phyloP scores from a whole-genome alignment of 495 filamentous ascomycete genomes.

The Penicillium fimorum region DNA sequence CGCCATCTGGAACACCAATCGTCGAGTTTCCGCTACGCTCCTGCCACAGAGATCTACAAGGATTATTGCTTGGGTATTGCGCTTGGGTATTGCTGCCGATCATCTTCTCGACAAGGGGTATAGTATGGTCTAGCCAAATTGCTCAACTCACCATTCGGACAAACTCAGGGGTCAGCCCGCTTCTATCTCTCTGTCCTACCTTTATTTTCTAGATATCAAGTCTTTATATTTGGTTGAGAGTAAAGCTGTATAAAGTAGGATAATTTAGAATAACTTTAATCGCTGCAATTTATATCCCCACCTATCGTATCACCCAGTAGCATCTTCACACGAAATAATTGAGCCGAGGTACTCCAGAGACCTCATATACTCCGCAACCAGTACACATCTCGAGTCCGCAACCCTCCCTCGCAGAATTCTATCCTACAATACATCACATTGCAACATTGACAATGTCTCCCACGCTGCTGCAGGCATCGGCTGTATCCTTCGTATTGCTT shows the following conservation, averaged over 20 bases:
- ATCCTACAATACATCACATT: background rate
- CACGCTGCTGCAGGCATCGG: constrained; percentile 27
- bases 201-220: too few species aligned
- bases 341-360: constrained; percentile 4
- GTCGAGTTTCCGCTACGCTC: too few species aligned
- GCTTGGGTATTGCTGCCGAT: too few species aligned
- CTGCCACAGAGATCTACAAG: too few species aligned
- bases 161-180: too few species aligned
- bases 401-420: background rate
- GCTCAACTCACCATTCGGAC: too few species aligned
- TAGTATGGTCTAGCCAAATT: too few species aligned
- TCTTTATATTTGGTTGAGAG: background rate
- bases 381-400: background rate
- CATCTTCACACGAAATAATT: background rate
- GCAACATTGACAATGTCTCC: constrained; percentile 10
- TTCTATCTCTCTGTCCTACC: too few species aligned
- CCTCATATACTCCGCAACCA: background rate
- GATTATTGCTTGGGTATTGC: too few species aligned
- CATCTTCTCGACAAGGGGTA: too few species aligned
- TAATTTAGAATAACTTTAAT: background rate
- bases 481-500: constrained; percentile 21
- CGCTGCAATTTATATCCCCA: background rate
- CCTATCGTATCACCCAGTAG: background rate
- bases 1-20: too few species aligned
- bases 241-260: background rate